Evolutionary conservation across 495 filamentous ascomycete genomes (phyloP).

Genomic region (Trypethelium eluteriae): DNA sequence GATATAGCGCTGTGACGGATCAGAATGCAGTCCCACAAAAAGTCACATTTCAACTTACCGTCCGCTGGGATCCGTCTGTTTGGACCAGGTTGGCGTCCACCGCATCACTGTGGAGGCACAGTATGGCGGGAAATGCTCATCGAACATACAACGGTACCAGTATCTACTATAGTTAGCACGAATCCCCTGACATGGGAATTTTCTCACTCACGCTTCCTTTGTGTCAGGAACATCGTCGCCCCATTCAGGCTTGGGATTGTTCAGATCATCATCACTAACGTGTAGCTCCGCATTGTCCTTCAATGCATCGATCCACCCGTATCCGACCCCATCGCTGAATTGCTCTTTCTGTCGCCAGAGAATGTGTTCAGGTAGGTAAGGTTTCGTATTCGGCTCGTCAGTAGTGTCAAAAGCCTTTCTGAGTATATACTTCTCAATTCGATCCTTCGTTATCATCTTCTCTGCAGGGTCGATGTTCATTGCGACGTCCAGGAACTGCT

Average conservation of each 20-base stretch:
- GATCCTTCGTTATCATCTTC: constrained; percentile 87
- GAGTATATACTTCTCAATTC: constrained; percentile 94
- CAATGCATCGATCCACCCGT: constrained; percentile 96
- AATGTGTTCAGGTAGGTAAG: constrained; percentile 90
- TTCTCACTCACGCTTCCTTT: constrained; percentile 75
- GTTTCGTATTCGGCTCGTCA: constrained; percentile 64
- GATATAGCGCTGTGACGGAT: constrained; percentile 2
- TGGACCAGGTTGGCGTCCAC: constrained; percentile 97
- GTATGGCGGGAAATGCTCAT: constrained; percentile 90
- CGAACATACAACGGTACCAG: constrained; percentile 97
- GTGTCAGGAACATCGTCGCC: constrained; percentile 82
- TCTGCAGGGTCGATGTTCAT: constrained; percentile 91
- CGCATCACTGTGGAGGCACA: constrained; percentile 90
- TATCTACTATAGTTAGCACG: constrained; percentile 43
- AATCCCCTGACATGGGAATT: not conserved
- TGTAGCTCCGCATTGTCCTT: constrained; percentile 86
- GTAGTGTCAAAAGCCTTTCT: constrained; percentile 93
- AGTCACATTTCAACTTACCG: constrained; percentile 48
- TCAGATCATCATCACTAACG: constrained; percentile 93
- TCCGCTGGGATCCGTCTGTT: constrained; percentile 91
- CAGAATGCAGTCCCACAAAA: not conserved
- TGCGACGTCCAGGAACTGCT: constrained; percentile 81
- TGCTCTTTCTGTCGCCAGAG: constrained; percentile 99
- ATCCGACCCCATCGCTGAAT: constrained; percentile 96
- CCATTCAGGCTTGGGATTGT: constrained; percentile 94